Conservation (phyloP, 805 yeast genomes). For the Yamadazyma phyllophila region DNA sequence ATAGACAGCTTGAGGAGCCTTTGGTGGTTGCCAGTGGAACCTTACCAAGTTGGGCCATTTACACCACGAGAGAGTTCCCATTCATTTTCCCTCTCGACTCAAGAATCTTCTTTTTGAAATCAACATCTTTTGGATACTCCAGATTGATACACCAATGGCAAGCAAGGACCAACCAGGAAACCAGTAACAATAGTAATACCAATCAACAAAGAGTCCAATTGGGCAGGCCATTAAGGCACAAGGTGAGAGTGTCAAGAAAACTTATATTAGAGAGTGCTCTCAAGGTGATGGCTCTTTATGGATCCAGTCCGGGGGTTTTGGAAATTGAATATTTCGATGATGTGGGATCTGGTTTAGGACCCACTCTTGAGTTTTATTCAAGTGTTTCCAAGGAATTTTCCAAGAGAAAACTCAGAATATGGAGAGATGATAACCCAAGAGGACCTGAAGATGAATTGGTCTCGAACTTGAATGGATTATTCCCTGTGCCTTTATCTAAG, state of each 20-base stretch:
- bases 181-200: constrained; percentile 20
- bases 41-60: constrained; percentile 80
- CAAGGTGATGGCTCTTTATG: constrained; percentile 73
- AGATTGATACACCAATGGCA: constrained; percentile 81
- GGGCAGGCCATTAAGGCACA: constrained; percentile 77
- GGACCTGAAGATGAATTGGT: constrained; percentile 35
- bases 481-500: constrained; percentile 62
- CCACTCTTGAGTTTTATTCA: constrained; percentile 91
- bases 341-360: constrained; percentile 96
- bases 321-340: constrained; percentile 89
- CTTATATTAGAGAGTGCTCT: constrained; percentile 73
- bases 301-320: constrained; percentile 72
- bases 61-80: constrained; percentile 69
- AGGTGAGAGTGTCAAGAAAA: constrained; percentile 71
- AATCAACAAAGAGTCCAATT: constrained; percentile 40
- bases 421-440: constrained; percentile 52
- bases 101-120: constrained; percentile 71
- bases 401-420: constrained; percentile 53
- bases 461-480: constrained; percentile 53
- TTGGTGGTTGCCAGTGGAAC: constrained; percentile 82
- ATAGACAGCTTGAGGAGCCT: constrained; percentile 87
- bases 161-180: constrained; percentile 38
- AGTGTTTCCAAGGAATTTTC: constrained; percentile 74
- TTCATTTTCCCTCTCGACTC: constrained; percentile 84
- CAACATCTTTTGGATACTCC: constrained; percentile 89